Evolutionary conservation across 2,329 filamentous ascomycete genomes (phyloP).

Genomic region (Pseudodiploospora longispora): DNA sequence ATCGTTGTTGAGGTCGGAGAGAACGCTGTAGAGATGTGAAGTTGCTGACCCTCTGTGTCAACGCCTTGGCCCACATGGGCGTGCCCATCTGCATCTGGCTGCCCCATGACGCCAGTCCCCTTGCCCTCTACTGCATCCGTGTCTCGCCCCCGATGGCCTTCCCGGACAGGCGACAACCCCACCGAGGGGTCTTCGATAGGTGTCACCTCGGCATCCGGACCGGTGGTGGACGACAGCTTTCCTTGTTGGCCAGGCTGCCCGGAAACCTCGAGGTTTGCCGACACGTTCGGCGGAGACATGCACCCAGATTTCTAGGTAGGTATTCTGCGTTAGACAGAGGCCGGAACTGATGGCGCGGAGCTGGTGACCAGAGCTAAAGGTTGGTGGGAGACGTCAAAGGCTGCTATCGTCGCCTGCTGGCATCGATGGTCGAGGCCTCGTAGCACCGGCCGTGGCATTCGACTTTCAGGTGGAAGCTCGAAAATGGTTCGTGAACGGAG

Average conservation of each 20-base stretch:
- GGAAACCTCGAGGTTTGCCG: slow-evolving; percentile 17
- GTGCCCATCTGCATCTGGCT: neutral
- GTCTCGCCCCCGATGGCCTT: slow-evolving; percentile 9
- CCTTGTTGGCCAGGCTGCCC: slow-evolving; percentile 19
- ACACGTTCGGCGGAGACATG: slow-evolving; percentile 29
- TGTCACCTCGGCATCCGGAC: slow-evolving; percentile 21
- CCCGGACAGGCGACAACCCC: slow-evolving; percentile 2
- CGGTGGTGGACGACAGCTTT: slow-evolving; percentile 17
- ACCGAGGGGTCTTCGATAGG: slow-evolving; percentile 10
- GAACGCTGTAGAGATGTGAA: neutral
- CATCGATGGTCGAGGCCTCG: too few relatives aligned
- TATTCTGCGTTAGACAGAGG: too few relatives aligned
- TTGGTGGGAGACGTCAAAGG: too few relatives aligned
- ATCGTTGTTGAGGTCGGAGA: neutral
- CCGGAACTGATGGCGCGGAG: too few relatives aligned
- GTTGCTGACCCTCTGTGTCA: slow-evolving; percentile 1
- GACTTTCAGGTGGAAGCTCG: too few relatives aligned
- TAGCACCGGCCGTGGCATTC: too few relatives aligned
- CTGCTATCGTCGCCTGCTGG: too few relatives aligned
- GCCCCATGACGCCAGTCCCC: neutral
- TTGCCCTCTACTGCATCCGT: neutral
- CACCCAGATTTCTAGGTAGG: slow-evolving; percentile 10
- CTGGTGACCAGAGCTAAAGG: too few relatives aligned
- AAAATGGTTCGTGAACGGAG: too few relatives aligned
- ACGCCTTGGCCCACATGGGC: neutral